A percentile compares a stretch with the other conserved stretches of the same genome.
Evolutionary conservation across 2,329 filamentous ascomycete species (phyloP).

Genomic region (Hypoxylon sp.): DNA sequence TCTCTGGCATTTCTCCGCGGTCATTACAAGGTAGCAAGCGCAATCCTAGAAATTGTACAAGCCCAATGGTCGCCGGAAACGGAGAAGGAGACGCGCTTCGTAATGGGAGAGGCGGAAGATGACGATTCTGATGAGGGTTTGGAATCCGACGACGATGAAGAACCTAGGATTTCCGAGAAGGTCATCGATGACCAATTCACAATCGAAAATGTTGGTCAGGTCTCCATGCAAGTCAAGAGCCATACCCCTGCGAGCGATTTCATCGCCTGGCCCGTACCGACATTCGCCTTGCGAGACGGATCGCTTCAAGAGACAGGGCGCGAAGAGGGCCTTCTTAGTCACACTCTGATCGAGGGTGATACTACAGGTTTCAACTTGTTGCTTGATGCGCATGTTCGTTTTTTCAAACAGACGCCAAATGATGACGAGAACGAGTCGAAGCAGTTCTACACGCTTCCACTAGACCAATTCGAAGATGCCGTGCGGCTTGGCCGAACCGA

Average conservation of each 20-base stretch:
- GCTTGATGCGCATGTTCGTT: conserved; percentile 61
- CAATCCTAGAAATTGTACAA: conserved; percentile 73
- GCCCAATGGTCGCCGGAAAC: conserved; percentile 71
- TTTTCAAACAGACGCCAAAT: conserved; percentile 49
- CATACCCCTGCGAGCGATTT: conserved; percentile 62
- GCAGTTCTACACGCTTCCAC: conserved; percentile 51
- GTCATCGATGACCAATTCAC: conserved; percentile 74
- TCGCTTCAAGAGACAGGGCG: conserved; percentile 38
- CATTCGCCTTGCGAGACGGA: conserved; percentile 46
- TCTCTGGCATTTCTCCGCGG: conserved; percentile 72
- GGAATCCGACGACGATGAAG: conserved; percentile 48
- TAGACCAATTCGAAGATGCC: conserved; percentile 53
- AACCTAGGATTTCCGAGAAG: conserved; percentile 58
- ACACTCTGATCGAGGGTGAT: conserved; percentile 63
- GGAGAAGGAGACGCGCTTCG: conserved; percentile 59
- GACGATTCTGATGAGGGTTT: conserved; percentile 50
- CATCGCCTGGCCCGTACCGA: conserved; percentile 52
- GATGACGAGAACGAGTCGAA: conserved; percentile 46
- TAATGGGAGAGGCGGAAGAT: conserved; percentile 49
- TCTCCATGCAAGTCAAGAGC: conserved; percentile 74
- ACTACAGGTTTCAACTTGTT: conserved; percentile 61
- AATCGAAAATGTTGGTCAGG: conserved; percentile 76
- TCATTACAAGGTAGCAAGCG: conserved; percentile 68
- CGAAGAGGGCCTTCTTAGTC: conserved; percentile 48
- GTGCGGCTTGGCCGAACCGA: conserved; percentile 59